Percentiles rank a stretch among this genome's conserved stretches.
Conservation (phyloP, 805 yeast genomes). For the Teunomyces kruisii region DNA sequence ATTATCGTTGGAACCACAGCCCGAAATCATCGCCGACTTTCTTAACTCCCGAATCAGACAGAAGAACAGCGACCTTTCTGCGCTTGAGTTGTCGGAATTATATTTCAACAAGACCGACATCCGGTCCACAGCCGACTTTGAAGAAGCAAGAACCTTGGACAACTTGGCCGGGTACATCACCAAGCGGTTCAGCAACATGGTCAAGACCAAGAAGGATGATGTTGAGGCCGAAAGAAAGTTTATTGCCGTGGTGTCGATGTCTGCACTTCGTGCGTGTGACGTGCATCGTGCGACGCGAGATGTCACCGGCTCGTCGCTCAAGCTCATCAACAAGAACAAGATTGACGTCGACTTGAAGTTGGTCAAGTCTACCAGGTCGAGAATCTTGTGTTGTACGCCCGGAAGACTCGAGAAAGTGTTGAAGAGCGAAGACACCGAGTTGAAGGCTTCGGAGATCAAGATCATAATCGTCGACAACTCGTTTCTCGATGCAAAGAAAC, state of each 20-base stretch:
- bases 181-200: constrained; percentile 46
- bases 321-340: constrained; percentile 74
- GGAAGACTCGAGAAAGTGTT: constrained; percentile 54
- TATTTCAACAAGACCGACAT: constrained; percentile 58
- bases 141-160: constrained; percentile 51
- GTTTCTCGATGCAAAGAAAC: constrained; percentile 59
- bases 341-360: constrained; percentile 58
- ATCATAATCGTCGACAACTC: constrained; percentile 61
- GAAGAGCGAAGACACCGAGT: constrained; percentile 40
- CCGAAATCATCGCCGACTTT: constrained; percentile 65
- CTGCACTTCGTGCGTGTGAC: constrained; percentile 88
- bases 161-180: constrained; percentile 57
- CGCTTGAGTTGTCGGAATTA: constrained; percentile 70
- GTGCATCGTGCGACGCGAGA: constrained; percentile 61
- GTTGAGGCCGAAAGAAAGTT: constrained; percentile 37
- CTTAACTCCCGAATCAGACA: constrained; percentile 61
- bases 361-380: constrained; percentile 43
- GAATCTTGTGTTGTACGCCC: constrained; percentile 64
- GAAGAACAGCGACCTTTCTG: constrained; percentile 64
- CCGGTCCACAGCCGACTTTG: constrained; percentile 61
- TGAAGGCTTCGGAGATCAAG: constrained; percentile 45
- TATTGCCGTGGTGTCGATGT: constrained; percentile 60
- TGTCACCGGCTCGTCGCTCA: constrained; percentile 55
- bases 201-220: constrained; percentile 27
- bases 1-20: constrained; percentile 49